Evolutionary conservation across 164 flowering plant species (phyloP).

Genomic region (Chloranthus sessilifolius): DNA sequence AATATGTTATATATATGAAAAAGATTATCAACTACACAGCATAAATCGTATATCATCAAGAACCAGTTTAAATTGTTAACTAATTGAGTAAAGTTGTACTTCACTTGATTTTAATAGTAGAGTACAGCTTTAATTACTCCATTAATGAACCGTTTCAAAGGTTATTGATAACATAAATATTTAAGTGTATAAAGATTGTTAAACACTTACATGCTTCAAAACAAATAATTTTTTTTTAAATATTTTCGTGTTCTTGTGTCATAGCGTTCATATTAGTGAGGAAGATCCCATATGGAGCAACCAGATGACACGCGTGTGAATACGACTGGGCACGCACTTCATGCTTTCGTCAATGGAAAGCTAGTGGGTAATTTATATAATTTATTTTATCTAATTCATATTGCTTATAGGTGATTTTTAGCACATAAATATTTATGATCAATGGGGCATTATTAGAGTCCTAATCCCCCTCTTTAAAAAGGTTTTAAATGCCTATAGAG

Average conservation of each 20-base stretch:
- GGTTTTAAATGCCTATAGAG: no score
- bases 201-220: not conserved
- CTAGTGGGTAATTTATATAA: conserved; percentile 43
- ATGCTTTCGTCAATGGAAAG: conserved; percentile 54
- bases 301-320: conserved; percentile 38
- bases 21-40: no score
- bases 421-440: no score
- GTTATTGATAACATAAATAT: not conserved
- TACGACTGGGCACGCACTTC: conserved; percentile 53
- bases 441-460: no score
- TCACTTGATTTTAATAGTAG: not conserved
- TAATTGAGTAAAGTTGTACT: not conserved
- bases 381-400: no score
- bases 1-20: no score
- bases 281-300: conserved; percentile 30
- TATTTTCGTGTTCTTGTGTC: not conserved
- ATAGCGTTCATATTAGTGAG: conserved; percentile 25
- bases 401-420: no score
- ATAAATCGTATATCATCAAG: not conserved
- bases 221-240: not conserved
- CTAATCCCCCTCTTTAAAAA: no score
- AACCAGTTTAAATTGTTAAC: not conserved
- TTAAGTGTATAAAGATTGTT: not conserved
- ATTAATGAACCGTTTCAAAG: not conserved
- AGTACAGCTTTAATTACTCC: no score